phyloP scores from a whole-genome alignment of 2,329 filamentous ascomycete genomes.

The Venturia effusa region DNA sequence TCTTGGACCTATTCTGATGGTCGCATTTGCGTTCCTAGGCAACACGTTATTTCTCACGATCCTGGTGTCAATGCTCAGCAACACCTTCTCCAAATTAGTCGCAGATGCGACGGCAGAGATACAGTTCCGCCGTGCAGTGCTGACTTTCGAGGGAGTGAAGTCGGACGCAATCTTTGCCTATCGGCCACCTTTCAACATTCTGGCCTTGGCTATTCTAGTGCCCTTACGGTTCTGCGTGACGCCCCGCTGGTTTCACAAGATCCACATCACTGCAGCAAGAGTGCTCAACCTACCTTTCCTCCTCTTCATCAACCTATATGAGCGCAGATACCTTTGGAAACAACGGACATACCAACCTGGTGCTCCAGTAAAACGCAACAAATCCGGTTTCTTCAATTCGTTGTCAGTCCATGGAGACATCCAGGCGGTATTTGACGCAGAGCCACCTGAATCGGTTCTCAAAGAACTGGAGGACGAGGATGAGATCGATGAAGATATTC shows the following conservation, averaged over 20 bases:
- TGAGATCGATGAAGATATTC: conserved; percentile 31
- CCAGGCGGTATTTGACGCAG: conserved; percentile 60
- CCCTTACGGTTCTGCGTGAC: conserved; percentile 68
- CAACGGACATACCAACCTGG: conserved; percentile 22
- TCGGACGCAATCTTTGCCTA: conserved; percentile 75
- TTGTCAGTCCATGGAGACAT: conserved; percentile 64
- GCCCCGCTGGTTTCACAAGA: conserved; percentile 84
- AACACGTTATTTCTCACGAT: conserved; percentile 87
- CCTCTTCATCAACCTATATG: conserved; percentile 57
- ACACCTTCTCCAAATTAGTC: conserved; percentile 71
- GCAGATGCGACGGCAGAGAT: conserved; percentile 72
- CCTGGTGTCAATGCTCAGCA: conserved; percentile 74
- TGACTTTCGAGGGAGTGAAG: conserved; percentile 79
- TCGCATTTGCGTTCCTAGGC: conserved; percentile 73
- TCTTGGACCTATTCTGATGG: conserved; percentile 70
- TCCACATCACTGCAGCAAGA: conserved; percentile 68
- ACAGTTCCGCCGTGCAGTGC: conserved; percentile 67
- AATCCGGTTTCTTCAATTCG: conserved; percentile 50
- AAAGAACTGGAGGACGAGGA: conserved; percentile 39
- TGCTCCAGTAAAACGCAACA: conserved; percentile 29
- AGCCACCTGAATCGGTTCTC: conserved; percentile 48
- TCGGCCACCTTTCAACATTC: conserved; percentile 71
- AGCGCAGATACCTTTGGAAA: conserved; percentile 61
- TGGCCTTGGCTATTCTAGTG: conserved; percentile 62
- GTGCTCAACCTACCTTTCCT: conserved; percentile 66